A percentile compares a stretch with the other conserved stretches of the same genome.
These are phyloP conservation scores for Dactylellina leptospora DNA, from an alignment of 2,329 filamentous ascomycete genomes.

Conservation along the genomic window DNA sequence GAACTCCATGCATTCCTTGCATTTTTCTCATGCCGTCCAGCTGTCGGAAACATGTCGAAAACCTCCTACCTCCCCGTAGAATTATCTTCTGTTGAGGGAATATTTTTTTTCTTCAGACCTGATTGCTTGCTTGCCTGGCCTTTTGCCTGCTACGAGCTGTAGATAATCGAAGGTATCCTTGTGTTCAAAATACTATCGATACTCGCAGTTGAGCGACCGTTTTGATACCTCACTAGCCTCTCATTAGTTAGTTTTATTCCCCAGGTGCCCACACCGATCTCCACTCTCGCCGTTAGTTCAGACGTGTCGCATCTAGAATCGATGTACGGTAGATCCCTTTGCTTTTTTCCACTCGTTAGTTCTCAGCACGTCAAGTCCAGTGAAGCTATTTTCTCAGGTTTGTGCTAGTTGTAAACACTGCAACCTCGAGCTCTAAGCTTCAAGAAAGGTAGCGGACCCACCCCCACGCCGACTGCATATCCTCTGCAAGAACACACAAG, in stretches of 20 bases:
- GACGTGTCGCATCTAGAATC: conserved; percentile 54
- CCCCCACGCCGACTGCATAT: conserved; percentile 32
- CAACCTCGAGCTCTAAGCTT: conserved; percentile 43
- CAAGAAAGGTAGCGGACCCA: conserved; percentile 5
- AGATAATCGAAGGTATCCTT: conserved; percentile 11
- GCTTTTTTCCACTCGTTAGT: conserved; percentile 35
- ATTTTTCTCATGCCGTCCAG: conserved; percentile 37
- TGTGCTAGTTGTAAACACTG: conserved; percentile 13
- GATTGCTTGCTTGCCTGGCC: conserved; percentile 10
- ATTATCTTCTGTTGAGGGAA: conserved; percentile 37
- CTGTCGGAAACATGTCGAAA: conserved; percentile 39
- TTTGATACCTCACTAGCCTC: conserved; percentile 20
- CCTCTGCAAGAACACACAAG: conserved; percentile 7
- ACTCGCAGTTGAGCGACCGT: conserved; percentile 17
- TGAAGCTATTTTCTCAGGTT: conserved; percentile 2
- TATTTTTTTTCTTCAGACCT: conserved; percentile 23
- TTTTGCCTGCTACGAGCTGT: conserved; percentile 17
- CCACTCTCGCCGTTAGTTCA: conserved; percentile 30
- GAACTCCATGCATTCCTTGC: conserved; percentile 49
- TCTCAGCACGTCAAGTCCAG: conserved; percentile 1
- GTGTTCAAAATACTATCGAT: not conserved
- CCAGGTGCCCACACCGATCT: conserved; percentile 28
- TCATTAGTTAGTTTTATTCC: conserved; percentile 29
- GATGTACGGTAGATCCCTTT: conserved; percentile 50
- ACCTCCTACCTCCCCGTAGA: conserved; percentile 16